Conservation (phyloP, 2,329 filamentous ascomycete genomes). For the Talaromyces amestolkiae region DNA sequence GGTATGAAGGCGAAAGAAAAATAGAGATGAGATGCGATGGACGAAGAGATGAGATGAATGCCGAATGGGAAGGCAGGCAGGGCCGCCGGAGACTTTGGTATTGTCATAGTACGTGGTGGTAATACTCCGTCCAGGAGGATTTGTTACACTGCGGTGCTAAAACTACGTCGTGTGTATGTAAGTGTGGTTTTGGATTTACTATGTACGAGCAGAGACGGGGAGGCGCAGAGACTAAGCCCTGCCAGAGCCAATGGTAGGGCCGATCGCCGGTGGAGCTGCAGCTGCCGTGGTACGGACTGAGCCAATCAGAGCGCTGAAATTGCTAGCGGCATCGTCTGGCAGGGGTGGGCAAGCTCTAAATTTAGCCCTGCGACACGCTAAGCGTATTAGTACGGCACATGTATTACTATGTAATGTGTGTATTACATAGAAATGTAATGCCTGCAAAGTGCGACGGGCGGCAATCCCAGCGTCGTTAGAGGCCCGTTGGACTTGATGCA, state of each 20-base stretch:
- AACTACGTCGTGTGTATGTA: background rate
- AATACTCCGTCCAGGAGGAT: conserved; percentile 7
- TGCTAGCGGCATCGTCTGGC: conserved; percentile 23
- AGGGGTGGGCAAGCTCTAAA: conserved; percentile 31
- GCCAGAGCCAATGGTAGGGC: background rate
- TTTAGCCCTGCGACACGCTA: conserved; percentile 33
- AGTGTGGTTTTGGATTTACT: conserved; percentile 12
- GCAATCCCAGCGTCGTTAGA: conserved; percentile 25
- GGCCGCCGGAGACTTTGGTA: conserved; percentile 3
- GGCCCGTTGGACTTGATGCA: conserved; percentile 7
- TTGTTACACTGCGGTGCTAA: background rate
- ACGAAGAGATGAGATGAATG: background rate
- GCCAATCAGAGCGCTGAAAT: conserved; percentile 1
- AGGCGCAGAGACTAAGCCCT: conserved; percentile 8
- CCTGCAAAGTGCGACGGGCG: conserved; percentile 28
- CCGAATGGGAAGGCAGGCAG: conserved; percentile 7
- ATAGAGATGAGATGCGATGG: background rate
- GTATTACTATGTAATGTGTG: background rate
- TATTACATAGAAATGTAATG: background rate
- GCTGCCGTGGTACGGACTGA: background rate
- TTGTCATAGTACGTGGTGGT: background rate
- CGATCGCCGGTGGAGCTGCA: background rate
- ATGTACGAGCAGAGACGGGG: conserved; percentile 7
- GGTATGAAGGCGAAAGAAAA: background rate
- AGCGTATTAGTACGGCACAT: background rate